Conservation (phyloP, 495 filamentous ascomycete species). For the Lasiosphaeria ovina region DNA sequence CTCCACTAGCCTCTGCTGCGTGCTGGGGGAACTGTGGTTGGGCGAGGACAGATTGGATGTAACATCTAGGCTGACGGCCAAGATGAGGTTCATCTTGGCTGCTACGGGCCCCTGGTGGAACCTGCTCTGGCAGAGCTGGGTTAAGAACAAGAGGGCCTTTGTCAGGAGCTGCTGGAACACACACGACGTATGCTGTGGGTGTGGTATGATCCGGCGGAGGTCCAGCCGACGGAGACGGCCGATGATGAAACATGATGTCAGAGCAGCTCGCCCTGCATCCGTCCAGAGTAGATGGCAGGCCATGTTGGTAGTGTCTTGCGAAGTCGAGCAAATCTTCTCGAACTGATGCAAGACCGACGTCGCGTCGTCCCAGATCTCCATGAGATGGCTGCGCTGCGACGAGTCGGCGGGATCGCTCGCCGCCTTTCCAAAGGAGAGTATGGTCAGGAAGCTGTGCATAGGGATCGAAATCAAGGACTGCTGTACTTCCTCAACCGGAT, state of each 20-base stretch:
- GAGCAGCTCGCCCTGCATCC: conserved; percentile 14
- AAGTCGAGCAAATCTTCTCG: conserved; percentile 12
- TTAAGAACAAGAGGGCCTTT: conserved; percentile 7
- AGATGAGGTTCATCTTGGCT: conserved; percentile 12
- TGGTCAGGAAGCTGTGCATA: conserved; percentile 18
- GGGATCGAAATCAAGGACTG: conserved; percentile 14
- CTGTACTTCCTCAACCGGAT: conserved; percentile 18
- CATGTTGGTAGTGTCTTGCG: conserved; percentile 3
- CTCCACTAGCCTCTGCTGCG: conserved; percentile 4
- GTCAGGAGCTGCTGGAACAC: conserved; percentile 16
- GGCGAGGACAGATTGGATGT: conserved; percentile 11
- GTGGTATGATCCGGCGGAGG: conserved; percentile 1
- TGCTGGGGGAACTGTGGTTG: background rate
- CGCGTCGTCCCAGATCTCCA: conserved; percentile 22
- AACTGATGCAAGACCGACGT: conserved; percentile 23
- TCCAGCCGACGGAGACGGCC: conserved; percentile 9
- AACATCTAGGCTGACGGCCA: conserved; percentile 10
- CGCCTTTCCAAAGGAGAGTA: conserved; percentile 8
- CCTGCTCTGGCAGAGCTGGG: conserved; percentile 7
- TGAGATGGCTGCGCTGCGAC: conserved; percentile 12
- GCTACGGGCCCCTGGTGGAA: conserved; percentile 20
- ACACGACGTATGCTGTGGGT: conserved; percentile 15
- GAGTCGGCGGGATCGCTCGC: background rate
- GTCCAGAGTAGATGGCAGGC: conserved; percentile 23
- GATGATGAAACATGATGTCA: conserved; percentile 15